Base-by-base conservation (phyloP, 2,329 filamentous ascomycete genomes). In the Sporothrix mexicana region DNA sequence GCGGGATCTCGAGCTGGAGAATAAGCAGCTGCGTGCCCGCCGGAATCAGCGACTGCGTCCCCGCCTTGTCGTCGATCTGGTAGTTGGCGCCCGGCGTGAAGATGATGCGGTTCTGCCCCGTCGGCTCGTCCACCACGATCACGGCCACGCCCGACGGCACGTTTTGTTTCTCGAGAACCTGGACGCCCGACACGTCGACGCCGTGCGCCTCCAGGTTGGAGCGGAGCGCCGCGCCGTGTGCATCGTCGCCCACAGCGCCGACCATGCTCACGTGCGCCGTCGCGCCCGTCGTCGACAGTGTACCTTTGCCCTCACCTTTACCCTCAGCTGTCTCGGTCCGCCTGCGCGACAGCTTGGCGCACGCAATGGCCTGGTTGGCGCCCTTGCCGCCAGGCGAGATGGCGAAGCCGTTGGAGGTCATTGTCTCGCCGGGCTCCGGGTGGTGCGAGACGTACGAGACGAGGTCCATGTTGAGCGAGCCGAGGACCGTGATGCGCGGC, bases 391-490 rank as follows among this genome's bases (percentile, higher is more conserved):
- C 96, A 43, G 92, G 91, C 59, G 92, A 94, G 49, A 91, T 93
- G 79, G 87, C 87, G 83, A 97, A 97, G 23, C 89, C 90, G 76
- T 85, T 90, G 66, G 93, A 88, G 2, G 93, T 95, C 69, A 98
- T 87, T 2, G 95, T 98, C 83, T 99, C 95, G 76, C 95, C 96
- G 0, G 92, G 91, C 0, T 87, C 84, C 0, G 96, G 95, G 75
- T 97, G 90, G 75, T 95, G 93, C 5, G 93, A 86, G 47, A 96
- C 96, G 78, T 93, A 91, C 55, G 94, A 95, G 75, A 97, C 93
- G 75, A 98, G 91, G 84, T 99, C 95, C 80, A 93, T 93, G 83
- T 98, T 98, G 74, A 99, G 90, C 47, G 95, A 98, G 77, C 95
- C 95, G 77, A 98, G 90, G 75, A 98, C 88, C 75, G 92, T 91